Conservation (phyloP, 1,284 basidiomycete species). For the Ganoderma lingzhi region DNA sequence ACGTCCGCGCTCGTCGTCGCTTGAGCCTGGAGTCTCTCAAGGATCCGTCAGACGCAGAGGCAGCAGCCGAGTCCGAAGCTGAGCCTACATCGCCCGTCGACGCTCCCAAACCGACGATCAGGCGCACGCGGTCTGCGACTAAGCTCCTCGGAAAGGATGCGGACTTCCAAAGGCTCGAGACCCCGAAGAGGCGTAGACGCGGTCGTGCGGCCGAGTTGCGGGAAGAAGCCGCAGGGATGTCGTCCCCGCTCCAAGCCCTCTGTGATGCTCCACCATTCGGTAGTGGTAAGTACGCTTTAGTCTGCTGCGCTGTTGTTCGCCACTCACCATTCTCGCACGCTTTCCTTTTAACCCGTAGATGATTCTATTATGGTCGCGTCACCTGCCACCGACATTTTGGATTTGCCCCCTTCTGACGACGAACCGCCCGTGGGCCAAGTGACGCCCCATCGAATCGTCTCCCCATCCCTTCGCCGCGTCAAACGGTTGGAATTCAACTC, state of each 20-base stretch:
- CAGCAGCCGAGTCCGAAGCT: not conserved
- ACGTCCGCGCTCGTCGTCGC: conserved; percentile 13
- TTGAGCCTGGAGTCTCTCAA: not conserved
- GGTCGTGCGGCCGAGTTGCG: conserved; percentile 26
- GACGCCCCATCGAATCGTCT: conserved; percentile 72
- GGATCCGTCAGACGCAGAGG: not conserved
- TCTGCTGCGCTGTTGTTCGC: not conserved
- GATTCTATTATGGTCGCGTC: conserved; percentile 52
- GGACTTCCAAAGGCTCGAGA: conserved; percentile 26
- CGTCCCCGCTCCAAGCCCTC: conserved; percentile 43
- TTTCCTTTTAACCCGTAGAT: conserved; percentile 38
- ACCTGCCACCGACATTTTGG: conserved; percentile 24
- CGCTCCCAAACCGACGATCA: conserved; percentile 15
- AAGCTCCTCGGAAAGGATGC: conserved; percentile 31
- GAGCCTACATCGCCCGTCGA: not conserved
- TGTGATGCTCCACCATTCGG: conserved; percentile 47
- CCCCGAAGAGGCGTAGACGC: conserved; percentile 34
- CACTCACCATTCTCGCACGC: not conserved
- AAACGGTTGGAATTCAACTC: conserved; percentile 36
- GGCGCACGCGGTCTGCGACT: conserved; percentile 37
- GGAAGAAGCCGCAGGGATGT: conserved; percentile 31
- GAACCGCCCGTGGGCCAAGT: conserved; percentile 67
- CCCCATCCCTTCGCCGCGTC: conserved; percentile 58
- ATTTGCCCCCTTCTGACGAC: conserved; percentile 59
- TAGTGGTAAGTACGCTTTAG: conserved; percentile 49